Base-by-base conservation (phyloP, 139 green algal species). In the Spirogloea muscicola region DNA sequence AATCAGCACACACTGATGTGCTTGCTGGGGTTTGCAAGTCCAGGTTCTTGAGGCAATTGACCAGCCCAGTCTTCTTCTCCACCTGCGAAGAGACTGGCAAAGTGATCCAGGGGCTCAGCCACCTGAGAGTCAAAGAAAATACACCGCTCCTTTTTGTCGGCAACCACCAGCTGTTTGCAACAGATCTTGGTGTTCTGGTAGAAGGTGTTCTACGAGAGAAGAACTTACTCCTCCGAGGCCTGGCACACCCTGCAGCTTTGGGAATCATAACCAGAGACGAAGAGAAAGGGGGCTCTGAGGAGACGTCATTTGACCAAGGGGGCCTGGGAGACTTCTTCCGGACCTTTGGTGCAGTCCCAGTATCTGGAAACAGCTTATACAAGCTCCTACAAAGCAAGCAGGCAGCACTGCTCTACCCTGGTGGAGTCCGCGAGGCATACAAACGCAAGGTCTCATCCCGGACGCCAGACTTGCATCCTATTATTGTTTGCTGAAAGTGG, bases 341-440 rank as follows among this genome's bases (percentile, higher is more conserved):
- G n/a, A 89, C 85, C 6, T 97, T 94, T 81, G 94, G 94, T 3
- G 92, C 92, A 2, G 92, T 97, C 40, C 88, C 88, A 1, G 93
- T 98, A 5, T 88, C 72, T 4, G 84, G 78, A 2, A 79, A 64
- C 38, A 93, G 93, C 75, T 84, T 96, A 58, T 86, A 91, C 80
- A 68, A 76, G 58, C 86, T 97, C 42, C 82, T 97, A 58, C 46
- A 67, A 21, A 83, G 82, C 3, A 82, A 80, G 3, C 91, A 98
- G 76, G 68, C 79, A 0, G 88, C 90, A 60, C 86, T 98, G 72
- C 84, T 98, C 21, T 97, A 91, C 77, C 94, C 94, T 61, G 62
- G 62, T 40, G 62, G 62, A 18, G 62, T 67, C 9, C 31, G 62
- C 29, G 62, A 71, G 34, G 62, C 62, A 2, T 39, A 62, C 34